Evolutionary conservation across 2,329 filamentous ascomycete species (phyloP), one percentile per base, ranked within the genome.

Genomic region (Magnaporthiopsis rhizophila): DNA sequence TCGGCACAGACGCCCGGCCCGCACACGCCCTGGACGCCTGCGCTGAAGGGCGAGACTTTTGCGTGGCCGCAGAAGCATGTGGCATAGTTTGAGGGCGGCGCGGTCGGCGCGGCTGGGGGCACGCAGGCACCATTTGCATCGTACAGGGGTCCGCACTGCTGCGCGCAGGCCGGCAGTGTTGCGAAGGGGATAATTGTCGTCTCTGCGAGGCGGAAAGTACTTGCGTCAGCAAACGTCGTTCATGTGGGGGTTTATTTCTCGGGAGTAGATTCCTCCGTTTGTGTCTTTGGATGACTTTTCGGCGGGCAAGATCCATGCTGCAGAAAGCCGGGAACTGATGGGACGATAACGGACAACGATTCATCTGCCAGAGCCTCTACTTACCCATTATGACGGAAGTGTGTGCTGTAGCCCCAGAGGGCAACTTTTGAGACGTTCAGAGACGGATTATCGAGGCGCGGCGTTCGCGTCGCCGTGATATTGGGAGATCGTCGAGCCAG

Each of bases 101-200:
- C 80, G 8, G 76, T 74, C 6, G 82, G 74, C 3, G 75, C 79
- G 30, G 77, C 80, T 4, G 83, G 84, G 3, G 89, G 88, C 1
- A 89, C 82, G 75, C 92, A 96, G 66, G 80, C 85, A 59, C 83
- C 83, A 71, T 92, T 90, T 65, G 89, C 91, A 74, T 90, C 84
- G 72, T 83, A 86, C 59, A 92, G 84, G 34, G 78, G 73, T 58
- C 82, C 80, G 71, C 89, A 92, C 60, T 72, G 67, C 28, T 78
- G 73, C 12, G 85, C 88, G 71, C 89, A 92, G 32, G 81, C 72
- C 5, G 89, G 89, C 61, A 91, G 83, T 58, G 80, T 74, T 60
- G 71, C 68, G 69, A 87, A 84, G 61, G 85, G 85, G 58, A 86
- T 78, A 67, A 88, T 85, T 15, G 82, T 85, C 21, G 45, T 53